phyloP scores from a whole-genome alignment of 164 flowering plant genomes.

The Stephania cephalantha region DNA sequence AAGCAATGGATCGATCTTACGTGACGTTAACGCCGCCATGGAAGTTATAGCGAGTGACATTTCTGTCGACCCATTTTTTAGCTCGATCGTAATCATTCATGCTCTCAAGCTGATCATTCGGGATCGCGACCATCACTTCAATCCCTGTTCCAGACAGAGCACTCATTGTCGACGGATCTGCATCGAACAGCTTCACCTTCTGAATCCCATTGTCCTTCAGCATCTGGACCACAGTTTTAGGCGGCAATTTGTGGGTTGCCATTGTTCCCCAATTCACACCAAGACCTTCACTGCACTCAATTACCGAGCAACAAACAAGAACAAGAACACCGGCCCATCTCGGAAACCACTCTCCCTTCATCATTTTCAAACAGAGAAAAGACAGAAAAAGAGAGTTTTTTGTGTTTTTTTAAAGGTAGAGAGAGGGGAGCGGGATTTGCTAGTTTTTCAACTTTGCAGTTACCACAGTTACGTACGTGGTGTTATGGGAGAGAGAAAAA shows the following conservation, averaged over 20 bases:
- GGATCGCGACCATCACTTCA: slow-evolving; percentile 71
- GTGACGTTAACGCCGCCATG: slow-evolving; percentile 59
- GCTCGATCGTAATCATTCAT: slow-evolving; percentile 34
- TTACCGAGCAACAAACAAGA: background rate
- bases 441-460: too few relatives aligned
- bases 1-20: slow-evolving; percentile 21
- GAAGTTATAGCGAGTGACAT: slow-evolving; percentile 38
- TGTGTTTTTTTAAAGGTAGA: too few relatives aligned
- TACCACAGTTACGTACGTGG: too few relatives aligned
- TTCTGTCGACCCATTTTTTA: slow-evolving; percentile 50
- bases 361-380: too few relatives aligned
- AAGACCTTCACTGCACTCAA: slow-evolving; percentile 17
- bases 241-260: slow-evolving; percentile 47
- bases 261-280: slow-evolving; percentile 75
- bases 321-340: too few relatives aligned
- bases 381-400: too few relatives aligned
- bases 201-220: slow-evolving; percentile 55
- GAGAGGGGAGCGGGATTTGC: too few relatives aligned
- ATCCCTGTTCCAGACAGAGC: slow-evolving; percentile 46
- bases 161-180: slow-evolving; percentile 36
- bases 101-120: slow-evolving; percentile 36
- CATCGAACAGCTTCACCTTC: slow-evolving; percentile 67
- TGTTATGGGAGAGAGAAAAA: too few relatives aligned
- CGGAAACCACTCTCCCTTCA: too few relatives aligned
- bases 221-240: slow-evolving; percentile 41